Evolutionary conservation across 2,329 filamentous ascomycete species (phyloP).

Genomic region (Fusarium annulatum): DNA sequence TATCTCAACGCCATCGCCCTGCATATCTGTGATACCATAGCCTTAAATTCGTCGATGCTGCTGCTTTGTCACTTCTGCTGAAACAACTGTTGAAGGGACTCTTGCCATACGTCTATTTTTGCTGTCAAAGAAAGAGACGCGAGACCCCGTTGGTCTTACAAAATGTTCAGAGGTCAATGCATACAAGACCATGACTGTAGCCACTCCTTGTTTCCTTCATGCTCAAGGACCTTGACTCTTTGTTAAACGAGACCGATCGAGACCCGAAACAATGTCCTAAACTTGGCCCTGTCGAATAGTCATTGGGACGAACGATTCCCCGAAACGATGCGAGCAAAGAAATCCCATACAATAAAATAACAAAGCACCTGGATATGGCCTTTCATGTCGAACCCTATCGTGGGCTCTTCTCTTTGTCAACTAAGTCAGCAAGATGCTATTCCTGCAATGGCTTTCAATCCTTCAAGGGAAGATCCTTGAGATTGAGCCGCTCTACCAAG

Average conservation of each 20-base stretch:
- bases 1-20: constrained; percentile 36
- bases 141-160: background rate
- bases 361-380: constrained; percentile 3
- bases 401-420: constrained; percentile 23
- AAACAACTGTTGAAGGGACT: background rate
- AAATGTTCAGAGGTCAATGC: constrained; percentile 6
- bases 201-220: constrained; percentile 19
- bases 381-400: background rate
- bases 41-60: constrained; percentile 37
- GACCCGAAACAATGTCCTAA: background rate
- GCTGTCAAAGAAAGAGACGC: constrained; percentile 28
- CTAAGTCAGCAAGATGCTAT: constrained; percentile 14
- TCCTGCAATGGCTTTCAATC: constrained; percentile 1
- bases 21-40: constrained; percentile 29
- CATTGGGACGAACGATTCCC: background rate
- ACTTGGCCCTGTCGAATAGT: background rate
- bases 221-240: background rate
- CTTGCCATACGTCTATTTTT: constrained; percentile 22
- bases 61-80: constrained; percentile 14
- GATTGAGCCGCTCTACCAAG: background rate
- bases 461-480: background rate
- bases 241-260: constrained; percentile 14
- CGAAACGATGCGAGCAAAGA: background rate
- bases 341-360: constrained; percentile 4
- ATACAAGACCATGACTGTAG: background rate